Percentiles rank a stretch among this genome's conserved stretches.
Evolutionary conservation across 148 eudicot genomes (phyloP).

Genomic region (Bassia scoparia): DNA sequence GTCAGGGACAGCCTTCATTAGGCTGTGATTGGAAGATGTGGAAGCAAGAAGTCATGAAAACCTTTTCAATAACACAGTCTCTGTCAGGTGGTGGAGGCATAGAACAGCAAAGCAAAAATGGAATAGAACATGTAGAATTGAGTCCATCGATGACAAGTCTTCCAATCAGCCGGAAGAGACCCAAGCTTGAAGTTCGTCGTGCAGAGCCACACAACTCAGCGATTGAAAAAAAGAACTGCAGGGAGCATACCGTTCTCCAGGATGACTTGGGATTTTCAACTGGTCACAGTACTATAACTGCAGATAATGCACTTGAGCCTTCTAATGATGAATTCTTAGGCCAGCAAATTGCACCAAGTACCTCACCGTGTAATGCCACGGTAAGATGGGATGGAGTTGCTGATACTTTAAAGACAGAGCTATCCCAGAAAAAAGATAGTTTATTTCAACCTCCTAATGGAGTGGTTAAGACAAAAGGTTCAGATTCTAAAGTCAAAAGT

Average conservation of each 20-base stretch:
- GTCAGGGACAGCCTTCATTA: constrained; percentile 41
- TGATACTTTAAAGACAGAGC: constrained; percentile 40
- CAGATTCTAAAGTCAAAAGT: constrained; percentile 38
- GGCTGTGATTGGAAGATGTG: constrained; percentile 69
- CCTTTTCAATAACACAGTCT: constrained; percentile 40
- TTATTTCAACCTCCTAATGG: constrained; percentile 33
- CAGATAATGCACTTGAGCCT: constrained; percentile 28
- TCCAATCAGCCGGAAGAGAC: constrained; percentile 70
- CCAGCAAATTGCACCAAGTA: constrained; percentile 25
- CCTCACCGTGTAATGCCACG: constrained; percentile 18
- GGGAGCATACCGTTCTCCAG: constrained; percentile 36
- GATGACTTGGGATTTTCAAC: constrained; percentile 53
- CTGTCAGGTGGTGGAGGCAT: constrained; percentile 31
- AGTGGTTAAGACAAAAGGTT: constrained; percentile 29
- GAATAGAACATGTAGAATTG: constrained; percentile 32
- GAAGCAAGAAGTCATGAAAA: constrained; percentile 79
- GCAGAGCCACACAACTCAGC: constrained; percentile 63
- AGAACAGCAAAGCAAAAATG: constrained; percentile 30
- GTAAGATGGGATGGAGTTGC: constrained; percentile 52
- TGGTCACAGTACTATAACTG: constrained; percentile 30
- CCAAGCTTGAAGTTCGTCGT: constrained; percentile 97
- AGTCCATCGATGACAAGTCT: constrained; percentile 36
- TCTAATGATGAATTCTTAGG: constrained; percentile 23
- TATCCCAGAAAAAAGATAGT: constrained; percentile 31
- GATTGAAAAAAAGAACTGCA: constrained; percentile 37